Evolutionary conservation across 2,329 filamentous ascomycete species (phyloP).

Genomic region (Pseudogymnoascus sp.): DNA sequence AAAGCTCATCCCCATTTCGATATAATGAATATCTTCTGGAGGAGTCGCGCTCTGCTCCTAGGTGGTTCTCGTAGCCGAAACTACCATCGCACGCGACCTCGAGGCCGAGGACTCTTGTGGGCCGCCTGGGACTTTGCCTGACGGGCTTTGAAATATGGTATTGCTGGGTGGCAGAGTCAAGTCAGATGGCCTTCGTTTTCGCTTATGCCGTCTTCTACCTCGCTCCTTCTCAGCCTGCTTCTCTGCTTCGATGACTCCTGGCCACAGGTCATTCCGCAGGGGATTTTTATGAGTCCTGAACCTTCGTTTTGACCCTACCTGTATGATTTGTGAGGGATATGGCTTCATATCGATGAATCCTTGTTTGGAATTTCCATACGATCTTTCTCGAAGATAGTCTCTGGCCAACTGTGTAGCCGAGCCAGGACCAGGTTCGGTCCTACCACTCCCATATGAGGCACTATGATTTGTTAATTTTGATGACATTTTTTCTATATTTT

Average conservation of each 20-base stretch:
- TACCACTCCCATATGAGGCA: not conserved
- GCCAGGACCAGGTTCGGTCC: not conserved
- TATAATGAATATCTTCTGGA: not conserved
- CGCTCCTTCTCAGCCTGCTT: not conserved
- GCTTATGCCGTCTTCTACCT: not conserved
- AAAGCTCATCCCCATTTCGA: not conserved
- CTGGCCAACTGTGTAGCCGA: not conserved
- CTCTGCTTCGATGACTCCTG: not conserved
- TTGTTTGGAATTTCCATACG: not conserved
- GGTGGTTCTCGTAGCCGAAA: not conserved
- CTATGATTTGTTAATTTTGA: not conserved
- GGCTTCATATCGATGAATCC: not conserved
- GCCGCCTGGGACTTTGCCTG: not conserved
- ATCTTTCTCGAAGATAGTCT: not conserved
- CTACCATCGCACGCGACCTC: not conserved
- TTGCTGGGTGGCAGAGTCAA: not conserved
- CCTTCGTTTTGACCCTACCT: not conserved
- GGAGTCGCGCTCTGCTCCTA: not conserved
- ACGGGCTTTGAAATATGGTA: not conserved
- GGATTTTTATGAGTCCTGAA: not conserved
- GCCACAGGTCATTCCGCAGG: not conserved
- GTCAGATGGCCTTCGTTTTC: not conserved
- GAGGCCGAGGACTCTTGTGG: not conserved
- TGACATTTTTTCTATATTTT: not conserved
- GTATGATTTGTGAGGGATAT: not conserved